Base-by-base conservation (phyloP, 805 yeast species). In the Zygosaccharomyces siamensis region DNA sequence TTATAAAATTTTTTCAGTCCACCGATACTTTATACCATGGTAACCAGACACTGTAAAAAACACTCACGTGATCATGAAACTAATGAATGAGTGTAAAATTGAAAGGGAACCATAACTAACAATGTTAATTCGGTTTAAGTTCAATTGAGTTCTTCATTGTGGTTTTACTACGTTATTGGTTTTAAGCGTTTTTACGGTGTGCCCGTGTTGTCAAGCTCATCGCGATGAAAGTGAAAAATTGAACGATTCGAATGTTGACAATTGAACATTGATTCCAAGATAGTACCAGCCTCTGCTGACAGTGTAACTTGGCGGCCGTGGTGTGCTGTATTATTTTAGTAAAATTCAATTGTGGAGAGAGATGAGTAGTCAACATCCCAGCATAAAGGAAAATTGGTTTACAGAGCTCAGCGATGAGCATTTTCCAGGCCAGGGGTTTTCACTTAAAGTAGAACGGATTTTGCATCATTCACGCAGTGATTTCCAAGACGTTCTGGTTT, bases 391-490 rank as follows among this genome's bases (percentile, higher is more conserved):
- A 58, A 86, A 86, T 7, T 89, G 97, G 97, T 89, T 89, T 68
- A 76, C 79, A 57, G 97, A 89, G 64, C 72, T 76, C 27, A 79
- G 80, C 32, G 86, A 81, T 43, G 80, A 80, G 43, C 70, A 75
- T 50, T 89, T 89, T 70, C 95, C 95, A 0, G 97, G 97, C 30
- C 97, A 89, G 69, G 85, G 89, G 4, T 80, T 90, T 64, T 52
- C 81, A 23, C 70, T 89, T 23, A 75, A 77, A 55, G 84, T 89
- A 27, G 76, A 79, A 40, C 63, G 77, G 58, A 73, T 88, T 40
- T 70, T 89, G n/a, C 80, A 84, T 61, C 81, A 81, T 46, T 80
- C 80, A 26, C 72, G 75, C 54, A 84, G 93, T 11, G 75, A 73
- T 60, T 89, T 78, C 69, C 97, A 89, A 69, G 96, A 89, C 62